Evolutionary conservation across 1,284 basidiomycete species (phyloP), one percentile per base, ranked within the genome.

Genomic region (Coniferiporia sulphurascens): DNA sequence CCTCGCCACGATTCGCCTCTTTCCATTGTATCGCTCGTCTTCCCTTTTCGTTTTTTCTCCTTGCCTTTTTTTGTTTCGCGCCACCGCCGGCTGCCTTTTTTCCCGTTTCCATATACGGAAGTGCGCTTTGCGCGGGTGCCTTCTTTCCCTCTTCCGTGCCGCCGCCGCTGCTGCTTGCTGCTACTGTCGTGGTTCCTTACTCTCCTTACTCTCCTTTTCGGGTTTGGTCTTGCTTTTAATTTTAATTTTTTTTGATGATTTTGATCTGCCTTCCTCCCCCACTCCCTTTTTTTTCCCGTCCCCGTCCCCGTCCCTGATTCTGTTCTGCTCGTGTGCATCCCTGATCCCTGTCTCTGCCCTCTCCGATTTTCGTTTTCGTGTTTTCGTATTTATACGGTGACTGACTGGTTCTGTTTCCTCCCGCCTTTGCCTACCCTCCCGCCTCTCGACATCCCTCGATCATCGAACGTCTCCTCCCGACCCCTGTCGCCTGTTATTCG

Each of bases 241-340:
- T 36, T 19, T 52, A 52, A 8, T 32, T 35, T 48, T n/a, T n/a
- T n/a, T n/a, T n/a, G n/a, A n/a, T 35, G 36, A 17, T 15, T 44
- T 38, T 52, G 56, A 19, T 36, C 46, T 34, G 21, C 36, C 52
- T 36, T 36, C 15, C 38, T 36, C 7, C 48, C 51, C 19, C 41
- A 48, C 38, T 54, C 55, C 50, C 58, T 64, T 64, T 63, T 65
- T 59, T 52, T 56, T 34, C 63, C 69, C 53, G 68, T 35, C 48
- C 60, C 59, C 64, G 73, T 56, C 32, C 63, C 69, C 53, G 68
- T 27, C 27, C 27, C 27, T 27, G 66, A 52, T 48, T 45, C 22
- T 22, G 34, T 58, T 35, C 41, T 35, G 19, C 49, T 15, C 50
- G 22, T 21, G 27, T 27, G 27, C 27, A 2, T 27, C 27, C 5